Evolutionary conservation across 257 asterid genomes (phyloP).

Genomic region (Scutellaria baicalensis): DNA sequence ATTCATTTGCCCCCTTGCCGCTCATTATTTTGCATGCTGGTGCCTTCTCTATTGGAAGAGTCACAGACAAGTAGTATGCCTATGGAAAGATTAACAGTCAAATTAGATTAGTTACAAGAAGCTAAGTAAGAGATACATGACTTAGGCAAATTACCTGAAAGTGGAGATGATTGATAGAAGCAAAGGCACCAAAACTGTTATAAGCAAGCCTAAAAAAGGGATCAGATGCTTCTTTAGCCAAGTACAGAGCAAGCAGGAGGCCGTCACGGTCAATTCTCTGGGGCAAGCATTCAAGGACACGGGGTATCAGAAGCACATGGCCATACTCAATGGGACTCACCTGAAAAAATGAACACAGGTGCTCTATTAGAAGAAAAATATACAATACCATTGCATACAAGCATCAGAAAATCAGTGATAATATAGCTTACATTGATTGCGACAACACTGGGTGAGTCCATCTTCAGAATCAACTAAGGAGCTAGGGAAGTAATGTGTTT

Average conservation of each 20-base stretch:
- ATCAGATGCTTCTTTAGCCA: constrained; percentile 51
- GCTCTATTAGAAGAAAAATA: not conserved
- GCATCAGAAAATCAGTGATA: not conserved
- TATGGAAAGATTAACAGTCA: constrained; percentile 12
- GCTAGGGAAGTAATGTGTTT: constrained; percentile 26
- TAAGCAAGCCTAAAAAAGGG: constrained; percentile 67
- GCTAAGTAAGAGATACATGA: not conserved
- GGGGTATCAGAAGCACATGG: constrained; percentile 70
- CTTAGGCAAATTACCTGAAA: constrained; percentile 48
- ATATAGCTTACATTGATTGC: constrained; percentile 54
- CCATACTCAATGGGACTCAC: constrained; percentile 90
- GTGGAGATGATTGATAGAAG: constrained; percentile 83
- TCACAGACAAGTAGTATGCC: constrained; percentile 66
- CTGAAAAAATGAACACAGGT: constrained; percentile 25
- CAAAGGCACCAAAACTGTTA: constrained; percentile 80
- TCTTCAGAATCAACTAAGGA: constrained; percentile 18
- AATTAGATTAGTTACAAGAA: not conserved
- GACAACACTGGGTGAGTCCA: constrained; percentile 47
- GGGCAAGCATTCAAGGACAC: constrained; percentile 55
- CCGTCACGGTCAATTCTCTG: constrained; percentile 49
- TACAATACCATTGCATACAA: not conserved
- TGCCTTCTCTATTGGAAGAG: constrained; percentile 68
- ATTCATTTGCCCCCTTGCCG: constrained; percentile 30
- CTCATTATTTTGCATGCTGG: constrained; percentile 37
- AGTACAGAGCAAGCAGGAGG: constrained; percentile 49